Evolutionary conservation across 2,329 filamentous ascomycete genomes (phyloP).

Genomic region (Chalara sp.): DNA sequence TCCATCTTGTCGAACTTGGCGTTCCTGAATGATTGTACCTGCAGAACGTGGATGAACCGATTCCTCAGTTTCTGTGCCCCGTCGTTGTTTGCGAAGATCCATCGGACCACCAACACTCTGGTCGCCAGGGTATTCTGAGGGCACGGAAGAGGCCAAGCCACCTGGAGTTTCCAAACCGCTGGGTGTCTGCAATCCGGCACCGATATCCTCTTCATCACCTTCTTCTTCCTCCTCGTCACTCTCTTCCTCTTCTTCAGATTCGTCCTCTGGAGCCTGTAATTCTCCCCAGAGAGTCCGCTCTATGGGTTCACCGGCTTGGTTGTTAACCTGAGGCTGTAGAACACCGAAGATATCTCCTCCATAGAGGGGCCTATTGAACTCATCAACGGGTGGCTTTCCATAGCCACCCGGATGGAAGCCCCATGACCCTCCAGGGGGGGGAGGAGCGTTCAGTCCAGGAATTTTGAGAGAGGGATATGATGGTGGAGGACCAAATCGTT

Average conservation of each 20-base stretch:
- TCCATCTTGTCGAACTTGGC: conserved; percentile 75
- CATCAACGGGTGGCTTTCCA: conserved; percentile 92
- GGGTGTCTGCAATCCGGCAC: conserved; percentile 64
- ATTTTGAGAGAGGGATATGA: conserved; percentile 95
- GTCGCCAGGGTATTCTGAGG: conserved; percentile 69
- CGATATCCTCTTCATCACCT: conserved; percentile 53
- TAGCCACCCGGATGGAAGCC: conserved; percentile 94
- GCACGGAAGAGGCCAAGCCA: conserved; percentile 72
- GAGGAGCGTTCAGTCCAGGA: conserved; percentile 87
- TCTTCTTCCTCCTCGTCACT: conserved; percentile 65
- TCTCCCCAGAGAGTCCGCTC: conserved; percentile 92
- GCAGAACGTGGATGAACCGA: conserved; percentile 66
- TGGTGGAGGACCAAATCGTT: conserved; percentile 86
- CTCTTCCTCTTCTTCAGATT: conserved; percentile 65
- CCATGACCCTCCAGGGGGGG: conserved; percentile 84
- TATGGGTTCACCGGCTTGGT: conserved; percentile 66
- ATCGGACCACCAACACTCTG: conserved; percentile 81
- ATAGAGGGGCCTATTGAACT: conserved; percentile 84
- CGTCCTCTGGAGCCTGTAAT: conserved; percentile 71
- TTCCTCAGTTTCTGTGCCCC: conserved; percentile 85
- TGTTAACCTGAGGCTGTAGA: conserved; percentile 51
- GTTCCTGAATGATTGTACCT: conserved; percentile 86
- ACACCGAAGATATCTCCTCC: conserved; percentile 94
- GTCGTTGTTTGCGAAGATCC: conserved; percentile 79
- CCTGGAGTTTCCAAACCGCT: conserved; percentile 74